Evolutionary conservation across 2,329 filamentous ascomycete genomes (phyloP).

Genomic region (Xylariaceae sp.): DNA sequence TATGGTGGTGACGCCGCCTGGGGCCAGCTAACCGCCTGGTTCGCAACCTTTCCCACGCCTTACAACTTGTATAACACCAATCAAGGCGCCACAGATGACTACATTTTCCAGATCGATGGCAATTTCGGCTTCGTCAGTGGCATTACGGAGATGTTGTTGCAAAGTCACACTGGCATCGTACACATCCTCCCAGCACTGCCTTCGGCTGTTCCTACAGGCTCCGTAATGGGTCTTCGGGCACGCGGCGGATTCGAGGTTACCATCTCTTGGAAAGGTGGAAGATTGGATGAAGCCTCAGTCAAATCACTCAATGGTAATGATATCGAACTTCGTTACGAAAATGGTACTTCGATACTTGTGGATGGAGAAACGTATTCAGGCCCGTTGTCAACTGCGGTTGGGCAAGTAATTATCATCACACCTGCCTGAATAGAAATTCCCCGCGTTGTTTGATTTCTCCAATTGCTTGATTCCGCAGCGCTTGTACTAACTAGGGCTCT

Average conservation of each 20-base stretch:
- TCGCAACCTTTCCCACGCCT: constrained; percentile 38
- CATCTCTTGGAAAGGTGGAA: constrained; percentile 19
- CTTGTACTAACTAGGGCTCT: no score
- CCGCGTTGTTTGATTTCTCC: no score
- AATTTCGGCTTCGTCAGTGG: constrained; percentile 43
- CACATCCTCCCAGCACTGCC: constrained; percentile 29
- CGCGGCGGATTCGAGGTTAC: constrained; percentile 23
- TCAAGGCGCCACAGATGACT: constrained; percentile 6
- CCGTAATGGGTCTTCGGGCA: constrained; percentile 21
- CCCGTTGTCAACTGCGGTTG: constrained; percentile 8
- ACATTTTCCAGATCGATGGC: constrained; percentile 52
- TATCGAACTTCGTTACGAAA: constrained; percentile 19
- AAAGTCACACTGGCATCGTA: constrained; percentile 12
- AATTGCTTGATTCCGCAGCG: no score
- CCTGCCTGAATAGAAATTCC: background rate
- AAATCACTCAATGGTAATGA: constrained; percentile 20
- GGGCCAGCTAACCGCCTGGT: constrained; percentile 34
- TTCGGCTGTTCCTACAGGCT: constrained; percentile 19
- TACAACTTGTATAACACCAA: constrained; percentile 35
- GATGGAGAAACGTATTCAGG: constrained; percentile 17
- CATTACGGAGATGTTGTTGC: constrained; percentile 7
- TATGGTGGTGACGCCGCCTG: constrained; percentile 35
- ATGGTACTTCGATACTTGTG: constrained; percentile 18
- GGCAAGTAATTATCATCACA: constrained; percentile 4
- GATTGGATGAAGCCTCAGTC: constrained; percentile 20